Percentiles rank a stretch among this genome's conserved stretches.
These are phyloP conservation scores for Spathaspora girioi DNA, from an alignment of 805 yeast genomes.

Conservation along the genomic window DNA sequence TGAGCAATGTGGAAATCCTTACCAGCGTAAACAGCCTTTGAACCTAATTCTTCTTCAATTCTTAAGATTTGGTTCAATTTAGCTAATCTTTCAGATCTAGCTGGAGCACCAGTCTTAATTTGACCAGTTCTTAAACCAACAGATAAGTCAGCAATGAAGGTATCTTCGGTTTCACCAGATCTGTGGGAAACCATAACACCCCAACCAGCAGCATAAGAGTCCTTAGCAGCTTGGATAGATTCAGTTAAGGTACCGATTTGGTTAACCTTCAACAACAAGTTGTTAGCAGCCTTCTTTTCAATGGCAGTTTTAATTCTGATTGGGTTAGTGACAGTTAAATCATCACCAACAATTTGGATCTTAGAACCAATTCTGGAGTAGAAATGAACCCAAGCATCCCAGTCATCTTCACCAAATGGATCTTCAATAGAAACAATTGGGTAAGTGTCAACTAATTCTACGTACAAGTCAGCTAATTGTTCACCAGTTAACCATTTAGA, in stretches of 20 bases:
- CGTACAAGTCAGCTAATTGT: constrained; percentile 84
- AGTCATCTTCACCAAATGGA: constrained; percentile 99
- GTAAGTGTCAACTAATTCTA: constrained; percentile 75
- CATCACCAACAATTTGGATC: constrained; percentile 95
- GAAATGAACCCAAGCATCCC: constrained; percentile 97
- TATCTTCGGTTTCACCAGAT: constrained; percentile 99
- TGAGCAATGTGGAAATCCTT: constrained; percentile 68
- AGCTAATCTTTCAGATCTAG: constrained; percentile 99
- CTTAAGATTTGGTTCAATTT: constrained; percentile 97
- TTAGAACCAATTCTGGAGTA: constrained; percentile 59
- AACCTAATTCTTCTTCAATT: constrained; percentile 98
- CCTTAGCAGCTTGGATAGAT: constrained; percentile 95
- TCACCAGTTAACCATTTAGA: constrained; percentile 89
- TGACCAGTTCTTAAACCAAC: constrained; percentile 99
- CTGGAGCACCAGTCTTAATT: constrained; percentile 99
- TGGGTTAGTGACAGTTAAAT: constrained; percentile 98
- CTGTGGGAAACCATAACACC: constrained; percentile 99
- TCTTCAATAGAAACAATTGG: constrained; percentile 98
- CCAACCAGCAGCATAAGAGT: constrained; percentile 95
- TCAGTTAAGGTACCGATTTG: constrained; percentile 97
- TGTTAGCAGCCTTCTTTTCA: constrained; percentile 93
- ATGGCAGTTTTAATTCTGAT: constrained; percentile 90
- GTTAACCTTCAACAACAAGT: constrained; percentile 94
- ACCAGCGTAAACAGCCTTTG: constrained; percentile 96
- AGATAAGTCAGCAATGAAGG: constrained; percentile 94